Evolutionary conservation across 148 eudicot genomes (phyloP).

Genomic region (Camellia lanceoleosa): DNA sequence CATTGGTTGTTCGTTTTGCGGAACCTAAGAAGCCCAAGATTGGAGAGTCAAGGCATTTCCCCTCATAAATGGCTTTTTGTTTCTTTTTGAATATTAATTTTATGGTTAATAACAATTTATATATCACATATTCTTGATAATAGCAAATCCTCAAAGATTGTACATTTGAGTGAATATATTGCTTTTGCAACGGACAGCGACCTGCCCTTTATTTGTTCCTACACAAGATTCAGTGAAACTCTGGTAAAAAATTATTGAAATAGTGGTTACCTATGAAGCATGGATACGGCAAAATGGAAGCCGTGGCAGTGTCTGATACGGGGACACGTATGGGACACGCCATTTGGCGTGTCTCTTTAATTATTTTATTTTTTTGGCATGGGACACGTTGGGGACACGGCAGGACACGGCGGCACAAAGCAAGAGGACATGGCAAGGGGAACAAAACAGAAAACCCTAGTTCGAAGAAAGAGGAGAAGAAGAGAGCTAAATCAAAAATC

Average conservation of each 20-base stretch:
- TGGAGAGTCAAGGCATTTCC: conserved; percentile 60
- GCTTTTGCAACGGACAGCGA: not conserved
- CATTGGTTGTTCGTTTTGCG: conserved; percentile 86
- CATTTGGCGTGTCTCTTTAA: too few species aligned
- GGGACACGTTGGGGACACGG: too few species aligned
- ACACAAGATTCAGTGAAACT: not conserved
- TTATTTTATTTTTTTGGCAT: too few species aligned
- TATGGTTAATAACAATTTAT: not conserved
- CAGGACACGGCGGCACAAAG: too few species aligned
- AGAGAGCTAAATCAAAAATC: too few species aligned
- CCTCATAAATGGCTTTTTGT: not conserved
- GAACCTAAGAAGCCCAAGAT: conserved; percentile 89
- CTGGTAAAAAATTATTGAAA: not conserved
- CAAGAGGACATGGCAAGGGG: too few species aligned
- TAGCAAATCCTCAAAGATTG: not conserved
- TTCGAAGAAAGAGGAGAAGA: too few species aligned
- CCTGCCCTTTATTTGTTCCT: not conserved
- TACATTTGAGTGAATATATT: not conserved
- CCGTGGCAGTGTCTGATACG: too few species aligned
- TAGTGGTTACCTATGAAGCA: not conserved
- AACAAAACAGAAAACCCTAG: too few species aligned
- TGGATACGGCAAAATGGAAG: too few species aligned
- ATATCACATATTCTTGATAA: not conserved
- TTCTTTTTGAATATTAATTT: not conserved
- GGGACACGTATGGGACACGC: too few species aligned